These are phyloP conservation scores for Aspergillus fructus DNA, from an alignment of 2,329 filamentous ascomycete genomes.

Conservation along the genomic window DNA sequence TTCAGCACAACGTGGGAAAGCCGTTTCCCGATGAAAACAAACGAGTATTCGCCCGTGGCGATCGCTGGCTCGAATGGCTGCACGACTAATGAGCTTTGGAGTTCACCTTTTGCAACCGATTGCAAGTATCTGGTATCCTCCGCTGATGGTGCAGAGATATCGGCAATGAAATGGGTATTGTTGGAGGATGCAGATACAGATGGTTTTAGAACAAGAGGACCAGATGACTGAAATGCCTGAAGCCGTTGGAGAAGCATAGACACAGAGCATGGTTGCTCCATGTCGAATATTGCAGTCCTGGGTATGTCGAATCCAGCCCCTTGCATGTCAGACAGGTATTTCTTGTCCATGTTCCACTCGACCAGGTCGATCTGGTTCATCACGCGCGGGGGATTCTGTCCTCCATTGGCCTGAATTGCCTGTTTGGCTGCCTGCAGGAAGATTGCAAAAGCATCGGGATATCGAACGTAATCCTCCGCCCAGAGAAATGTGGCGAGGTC, in stretches of 20 bases:
- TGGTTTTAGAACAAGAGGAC: not conserved
- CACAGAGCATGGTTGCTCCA: not conserved
- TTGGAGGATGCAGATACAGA: not conserved
- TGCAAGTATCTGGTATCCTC: not conserved
- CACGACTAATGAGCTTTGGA: not conserved
- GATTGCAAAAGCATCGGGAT: not conserved
- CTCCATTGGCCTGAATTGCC: not conserved
- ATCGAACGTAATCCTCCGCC: not conserved
- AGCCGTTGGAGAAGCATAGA: not conserved
- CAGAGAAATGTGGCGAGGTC: conserved; percentile 1
- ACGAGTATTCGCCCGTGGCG: not conserved
- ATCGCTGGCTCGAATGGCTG: not conserved
- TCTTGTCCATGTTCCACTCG: conserved; percentile 3
- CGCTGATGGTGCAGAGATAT: not conserved
- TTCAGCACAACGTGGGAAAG: not conserved
- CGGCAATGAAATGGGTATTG: not conserved
- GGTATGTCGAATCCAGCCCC: not conserved
- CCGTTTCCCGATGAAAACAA: not conserved
- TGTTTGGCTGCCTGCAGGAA: not conserved
- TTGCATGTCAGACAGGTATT: not conserved
- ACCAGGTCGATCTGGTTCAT: not conserved
- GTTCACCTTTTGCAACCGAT: not conserved
- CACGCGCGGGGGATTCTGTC: not conserved
- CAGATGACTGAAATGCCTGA: not conserved
- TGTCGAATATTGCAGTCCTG: not conserved